phyloP scores from a whole-genome alignment of 2,329 filamentous ascomycete species.

The Shiraia sp. region DNA sequence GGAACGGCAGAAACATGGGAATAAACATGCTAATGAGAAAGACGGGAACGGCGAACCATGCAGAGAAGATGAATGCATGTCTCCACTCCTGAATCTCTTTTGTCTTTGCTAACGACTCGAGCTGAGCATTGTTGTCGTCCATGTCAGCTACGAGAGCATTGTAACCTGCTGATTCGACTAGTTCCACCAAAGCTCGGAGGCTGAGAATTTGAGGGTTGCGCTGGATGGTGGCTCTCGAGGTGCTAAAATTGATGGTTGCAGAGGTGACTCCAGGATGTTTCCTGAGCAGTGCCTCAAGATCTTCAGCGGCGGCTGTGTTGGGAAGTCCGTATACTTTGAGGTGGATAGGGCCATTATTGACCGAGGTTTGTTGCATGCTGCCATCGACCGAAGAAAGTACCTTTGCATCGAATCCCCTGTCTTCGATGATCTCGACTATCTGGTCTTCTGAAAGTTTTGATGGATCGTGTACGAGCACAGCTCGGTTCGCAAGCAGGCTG shows the following conservation, averaged over 20 bases:
- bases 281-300: constrained; percentile 70
- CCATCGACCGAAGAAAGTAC: constrained; percentile 77
- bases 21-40: constrained; percentile 92
- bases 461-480: constrained; percentile 82
- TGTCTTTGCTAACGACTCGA: constrained; percentile 94
- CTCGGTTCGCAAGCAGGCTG: constrained; percentile 88
- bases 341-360: constrained; percentile 66
- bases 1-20: constrained; percentile 75
- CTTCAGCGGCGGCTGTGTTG: constrained; percentile 71
- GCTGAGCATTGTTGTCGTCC: constrained; percentile 94
- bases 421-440: constrained; percentile 83
- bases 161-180: constrained; percentile 78
- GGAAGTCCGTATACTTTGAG: constrained; percentile 83
- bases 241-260: constrained; percentile 74
- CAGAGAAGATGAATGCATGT: constrained; percentile 74
- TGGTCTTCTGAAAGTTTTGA: constrained; percentile 70
- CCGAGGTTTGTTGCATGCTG: constrained; percentile 55
- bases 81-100: constrained; percentile 95
- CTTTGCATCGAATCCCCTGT: constrained; percentile 83
- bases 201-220: constrained; percentile 75
- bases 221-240: constrained; percentile 72
- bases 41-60: constrained; percentile 84
- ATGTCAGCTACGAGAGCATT: constrained; percentile 89
- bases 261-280: constrained; percentile 72
- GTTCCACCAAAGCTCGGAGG: constrained; percentile 79